Evolutionary conservation across 2,329 filamentous ascomycete species (phyloP).

Genomic region (Byssothecium circinans): DNA sequence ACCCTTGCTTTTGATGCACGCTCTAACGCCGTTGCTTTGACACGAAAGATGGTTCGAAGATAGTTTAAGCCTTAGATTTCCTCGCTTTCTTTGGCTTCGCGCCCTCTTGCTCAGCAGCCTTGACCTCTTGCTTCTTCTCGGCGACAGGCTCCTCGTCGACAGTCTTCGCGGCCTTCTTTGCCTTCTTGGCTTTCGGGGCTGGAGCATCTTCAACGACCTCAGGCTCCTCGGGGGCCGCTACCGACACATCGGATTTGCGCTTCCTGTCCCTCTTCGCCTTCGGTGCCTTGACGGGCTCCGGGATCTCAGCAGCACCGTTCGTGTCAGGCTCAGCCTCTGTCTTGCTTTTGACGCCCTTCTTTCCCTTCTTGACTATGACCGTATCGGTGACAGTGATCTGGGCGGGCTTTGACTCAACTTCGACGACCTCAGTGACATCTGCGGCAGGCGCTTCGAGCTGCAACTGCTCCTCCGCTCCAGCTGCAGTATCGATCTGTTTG

Average conservation of each 20-base stretch:
- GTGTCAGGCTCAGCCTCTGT: conserved; percentile 9
- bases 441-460: conserved; percentile 25
- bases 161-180: conserved; percentile 23
- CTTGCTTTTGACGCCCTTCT: conserved; percentile 25
- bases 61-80: conserved; percentile 26
- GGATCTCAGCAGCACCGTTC: conserved; percentile 2
- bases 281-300: conserved; percentile 9
- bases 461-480: conserved; percentile 29
- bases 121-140: conserved; percentile 26
- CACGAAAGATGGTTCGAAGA: not conserved
- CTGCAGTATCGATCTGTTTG: conserved; percentile 27
- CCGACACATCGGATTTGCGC: conserved; percentile 23
- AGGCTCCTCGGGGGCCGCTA: conserved; percentile 12
- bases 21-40: not conserved
- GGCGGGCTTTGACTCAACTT: conserved; percentile 13
- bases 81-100: conserved; percentile 30
- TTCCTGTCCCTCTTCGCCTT: conserved; percentile 18
- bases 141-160: conserved; percentile 14
- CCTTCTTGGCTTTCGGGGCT: conserved; percentile 24
- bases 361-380: conserved; percentile 37
- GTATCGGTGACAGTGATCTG: conserved; percentile 29
- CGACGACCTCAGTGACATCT: conserved; percentile 16
- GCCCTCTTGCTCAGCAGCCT: conserved; percentile 13
- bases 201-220: conserved; percentile 8
- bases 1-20: not conserved